Base-by-base conservation (phyloP, 2,329 filamentous ascomycete genomes). In the Fusarium oligoseptatum region DNA sequence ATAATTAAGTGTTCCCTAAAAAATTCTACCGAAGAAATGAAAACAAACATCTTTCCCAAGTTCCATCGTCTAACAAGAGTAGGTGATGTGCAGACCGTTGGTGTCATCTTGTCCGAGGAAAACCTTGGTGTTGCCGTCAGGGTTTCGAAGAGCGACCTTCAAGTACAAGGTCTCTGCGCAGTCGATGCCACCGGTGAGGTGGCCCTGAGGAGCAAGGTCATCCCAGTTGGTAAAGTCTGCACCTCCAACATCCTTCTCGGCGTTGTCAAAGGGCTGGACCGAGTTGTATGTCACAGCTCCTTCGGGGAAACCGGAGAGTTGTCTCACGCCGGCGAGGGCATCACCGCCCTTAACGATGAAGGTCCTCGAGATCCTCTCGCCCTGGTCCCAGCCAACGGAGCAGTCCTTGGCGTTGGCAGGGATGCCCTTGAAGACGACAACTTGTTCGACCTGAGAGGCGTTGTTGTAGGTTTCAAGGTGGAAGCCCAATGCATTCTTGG, bases 301-400 rank as follows among this genome's bases (percentile, higher is more conserved):
- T 0, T 67, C 66, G 36, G 78, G 79, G 48, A 80, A 73, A 12
- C 78, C 76, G 14, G 76, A 68, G 2, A 83, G 73, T 24, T 75
- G 80, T 27, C 64, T 71, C 22, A 77, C 63, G 2, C 67, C 48
- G 1, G 79, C 39, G 17, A 79, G 66, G 3, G 80, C 82, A 39
- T 73, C 79, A 17, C 36, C 60, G 34, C 77, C 76, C 15, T 77
- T 73, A 67, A 84, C 83, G 67, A 80, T 80, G 68, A 85, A 84
- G 58, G 79, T 80, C 68, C 81, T 84, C 45, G 82, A 80, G 68
- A 77, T 81, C 65, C 75, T 81, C 9, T 80, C 81, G 9, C 82
- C 84, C 11, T 83, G 82, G 3, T 56, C 56, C 82, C 82, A 84
- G 17, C 67, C 63, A 9, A 83, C 70, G 1, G 29, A 24, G 73